Evolutionary conservation across 257 asterid species (phyloP).

Genomic region (Ocimum tenuiflorum): DNA sequence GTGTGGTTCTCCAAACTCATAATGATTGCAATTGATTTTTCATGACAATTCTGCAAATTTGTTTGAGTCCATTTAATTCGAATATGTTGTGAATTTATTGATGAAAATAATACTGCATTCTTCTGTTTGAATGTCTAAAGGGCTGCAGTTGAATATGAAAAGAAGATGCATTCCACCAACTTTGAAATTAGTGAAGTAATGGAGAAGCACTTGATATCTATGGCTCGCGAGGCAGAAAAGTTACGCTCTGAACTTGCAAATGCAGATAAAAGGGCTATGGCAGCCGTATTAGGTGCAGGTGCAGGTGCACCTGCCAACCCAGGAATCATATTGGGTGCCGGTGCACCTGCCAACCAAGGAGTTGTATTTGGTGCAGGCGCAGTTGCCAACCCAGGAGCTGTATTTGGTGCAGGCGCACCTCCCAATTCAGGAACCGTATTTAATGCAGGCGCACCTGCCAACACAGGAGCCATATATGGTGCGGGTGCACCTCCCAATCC

Average conservation of each 20-base stretch:
- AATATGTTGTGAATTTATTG: neutral
- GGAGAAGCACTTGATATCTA: conserved; percentile 56
- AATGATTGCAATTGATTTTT: neutral
- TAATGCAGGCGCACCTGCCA: too few relatives aligned
- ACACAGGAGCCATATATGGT: too few relatives aligned
- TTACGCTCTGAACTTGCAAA: conserved; percentile 56
- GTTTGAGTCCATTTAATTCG: too few relatives aligned
- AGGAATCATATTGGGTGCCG: too few relatives aligned
- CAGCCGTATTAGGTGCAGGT: conserved; percentile 36
- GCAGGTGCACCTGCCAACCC: conserved; percentile 28
- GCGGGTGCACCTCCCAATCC: too few relatives aligned
- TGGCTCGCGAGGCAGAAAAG: conserved; percentile 58
- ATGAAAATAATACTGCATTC: neutral
- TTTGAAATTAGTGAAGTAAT: conserved; percentile 47
- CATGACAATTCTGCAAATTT: too few relatives aligned
- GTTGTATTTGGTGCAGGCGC: too few relatives aligned
- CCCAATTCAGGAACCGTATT: too few relatives aligned
- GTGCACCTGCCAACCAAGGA: too few relatives aligned
- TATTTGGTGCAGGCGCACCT: too few relatives aligned
- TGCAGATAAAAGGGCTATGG: conserved; percentile 57
- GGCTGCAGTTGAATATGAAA: conserved; percentile 74
- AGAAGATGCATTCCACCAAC: conserved; percentile 46
- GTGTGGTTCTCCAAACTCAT: neutral
- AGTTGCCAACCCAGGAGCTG: too few relatives aligned
- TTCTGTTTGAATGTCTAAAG: conserved; percentile 32